Conservation (phyloP, 139 green algal species). For the Zygnema cylindricum region DNA sequence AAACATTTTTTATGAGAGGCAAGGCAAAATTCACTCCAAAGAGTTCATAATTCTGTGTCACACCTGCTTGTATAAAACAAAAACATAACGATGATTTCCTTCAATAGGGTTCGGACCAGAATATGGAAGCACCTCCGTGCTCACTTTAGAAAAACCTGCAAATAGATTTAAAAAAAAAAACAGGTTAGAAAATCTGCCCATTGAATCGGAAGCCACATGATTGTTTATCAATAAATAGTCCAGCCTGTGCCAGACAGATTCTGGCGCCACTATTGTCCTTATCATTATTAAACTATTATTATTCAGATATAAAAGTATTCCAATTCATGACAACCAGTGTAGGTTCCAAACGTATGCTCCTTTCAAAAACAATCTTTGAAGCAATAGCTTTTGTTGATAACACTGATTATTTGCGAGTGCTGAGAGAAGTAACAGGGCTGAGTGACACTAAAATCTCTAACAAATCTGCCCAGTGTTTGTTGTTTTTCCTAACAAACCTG, state of each 20-base stretch:
- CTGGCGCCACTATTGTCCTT: not conserved
- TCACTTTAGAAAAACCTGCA: not conserved
- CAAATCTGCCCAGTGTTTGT: too few species aligned
- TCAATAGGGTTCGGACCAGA: slow-evolving; percentile 31
- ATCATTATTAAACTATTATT: not conserved
- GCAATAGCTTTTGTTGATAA: too few species aligned
- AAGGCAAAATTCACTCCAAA: too few species aligned
- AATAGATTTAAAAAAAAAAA: not conserved
- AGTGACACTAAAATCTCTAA: too few species aligned
- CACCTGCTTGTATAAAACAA: slow-evolving; percentile 50
- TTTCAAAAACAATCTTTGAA: too few species aligned
- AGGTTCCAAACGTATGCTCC: too few species aligned
- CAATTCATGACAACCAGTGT: too few species aligned
- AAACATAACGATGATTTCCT: slow-evolving; percentile 51
- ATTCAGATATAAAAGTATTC: not conserved
- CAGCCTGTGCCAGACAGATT: not conserved
- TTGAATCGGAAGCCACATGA: not conserved
- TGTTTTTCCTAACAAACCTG: too few species aligned
- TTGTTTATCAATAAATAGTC: not conserved
- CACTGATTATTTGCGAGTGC: too few species aligned
- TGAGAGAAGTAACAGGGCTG: too few species aligned
- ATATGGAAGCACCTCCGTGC: slow-evolving; percentile 33
- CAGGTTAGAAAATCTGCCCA: not conserved
- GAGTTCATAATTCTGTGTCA: not conserved
- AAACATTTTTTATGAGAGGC: too few species aligned